Evolutionary conservation across 1,284 basidiomycete genomes (phyloP).

Genomic region (Naganishia liquefaciens): DNA sequence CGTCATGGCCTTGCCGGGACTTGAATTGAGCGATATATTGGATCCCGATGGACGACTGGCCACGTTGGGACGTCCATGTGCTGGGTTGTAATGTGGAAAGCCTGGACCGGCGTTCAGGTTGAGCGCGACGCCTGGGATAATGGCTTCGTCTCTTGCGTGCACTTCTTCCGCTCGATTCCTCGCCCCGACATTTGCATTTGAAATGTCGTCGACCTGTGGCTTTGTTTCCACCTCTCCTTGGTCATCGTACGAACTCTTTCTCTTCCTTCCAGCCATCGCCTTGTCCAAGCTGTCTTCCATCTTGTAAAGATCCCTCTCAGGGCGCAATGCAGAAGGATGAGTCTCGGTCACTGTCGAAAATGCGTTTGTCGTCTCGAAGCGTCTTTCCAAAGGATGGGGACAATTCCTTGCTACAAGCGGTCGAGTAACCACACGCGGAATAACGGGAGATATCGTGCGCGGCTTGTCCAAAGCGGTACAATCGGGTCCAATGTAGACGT

Average conservation of each 20-base stretch:
- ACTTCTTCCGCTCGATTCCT: background rate
- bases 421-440: background rate
- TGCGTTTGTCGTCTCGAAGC: background rate
- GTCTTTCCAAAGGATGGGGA: background rate
- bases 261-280: constrained; percentile 1
- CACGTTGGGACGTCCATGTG: background rate
- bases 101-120: background rate
- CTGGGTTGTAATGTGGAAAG: background rate
- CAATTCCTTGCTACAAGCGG: background rate
- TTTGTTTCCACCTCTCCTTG: constrained; percentile 6
- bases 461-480: too few species aligned
- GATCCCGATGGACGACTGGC: constrained; percentile 14
- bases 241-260: constrained; percentile 10
- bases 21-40: constrained; percentile 11
- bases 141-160: constrained; percentile 3
- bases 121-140: constrained; percentile 25
- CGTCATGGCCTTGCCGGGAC: background rate
- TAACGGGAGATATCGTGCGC: background rate
- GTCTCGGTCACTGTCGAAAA: too few species aligned
- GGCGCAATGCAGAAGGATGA: too few species aligned
- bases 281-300: background rate
- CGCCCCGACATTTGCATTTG: background rate
- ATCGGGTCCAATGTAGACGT: background rate
- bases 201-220: constrained; percentile 4
- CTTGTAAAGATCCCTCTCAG: background rate